phyloP scores from a whole-genome alignment of 352 stramenopile genomes.

The Blastocystis sp. region DNA sequence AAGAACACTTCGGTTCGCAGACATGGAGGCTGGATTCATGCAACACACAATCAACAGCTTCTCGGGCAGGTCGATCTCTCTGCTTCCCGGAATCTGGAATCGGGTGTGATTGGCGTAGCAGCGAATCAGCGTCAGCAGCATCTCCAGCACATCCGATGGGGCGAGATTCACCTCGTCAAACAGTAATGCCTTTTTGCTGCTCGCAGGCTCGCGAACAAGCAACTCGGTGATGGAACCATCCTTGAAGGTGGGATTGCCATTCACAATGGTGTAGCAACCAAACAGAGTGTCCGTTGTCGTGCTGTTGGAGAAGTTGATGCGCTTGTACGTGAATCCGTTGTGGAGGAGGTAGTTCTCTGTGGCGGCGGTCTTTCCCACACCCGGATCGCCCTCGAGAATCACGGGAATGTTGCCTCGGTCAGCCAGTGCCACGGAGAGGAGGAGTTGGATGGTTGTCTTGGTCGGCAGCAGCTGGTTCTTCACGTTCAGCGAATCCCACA shows the following conservation, averaged over 20 bases:
- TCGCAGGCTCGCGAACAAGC: neutral
- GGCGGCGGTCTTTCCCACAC: slow-evolving; percentile 18
- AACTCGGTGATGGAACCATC: slow-evolving; percentile 29
- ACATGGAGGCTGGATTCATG: slow-evolving; percentile 61
- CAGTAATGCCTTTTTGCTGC: neutral
- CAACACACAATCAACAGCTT: slow-evolving; percentile 44
- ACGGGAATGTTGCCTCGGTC: neutral
- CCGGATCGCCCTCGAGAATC: slow-evolving; percentile 25
- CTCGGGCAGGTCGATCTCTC: neutral
- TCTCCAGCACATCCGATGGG: slow-evolving; percentile 45
- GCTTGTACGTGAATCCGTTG: slow-evolving; percentile 1
- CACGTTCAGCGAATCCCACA: too few species aligned
- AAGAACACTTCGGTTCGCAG: slow-evolving; percentile 31
- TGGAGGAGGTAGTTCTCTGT: slow-evolving; percentile 5
- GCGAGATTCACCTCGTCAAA: slow-evolving; percentile 50
- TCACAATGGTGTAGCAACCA: slow-evolving; percentile 43
- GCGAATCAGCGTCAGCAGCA: slow-evolving; percentile 20
- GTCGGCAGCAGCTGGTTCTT: neutral
- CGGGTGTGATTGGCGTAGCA: slow-evolving; percentile 9
- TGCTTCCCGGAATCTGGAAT: slow-evolving; percentile 20
- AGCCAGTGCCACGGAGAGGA: neutral
- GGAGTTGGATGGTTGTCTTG: slow-evolving; percentile 40
- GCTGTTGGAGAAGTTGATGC: slow-evolving; percentile 35
- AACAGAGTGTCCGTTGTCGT: slow-evolving; percentile 46
- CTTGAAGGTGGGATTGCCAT: neutral